phyloP scores from a whole-genome alignment of 495 filamentous ascomycete genomes.

The Talaromyces stipitatus region DNA sequence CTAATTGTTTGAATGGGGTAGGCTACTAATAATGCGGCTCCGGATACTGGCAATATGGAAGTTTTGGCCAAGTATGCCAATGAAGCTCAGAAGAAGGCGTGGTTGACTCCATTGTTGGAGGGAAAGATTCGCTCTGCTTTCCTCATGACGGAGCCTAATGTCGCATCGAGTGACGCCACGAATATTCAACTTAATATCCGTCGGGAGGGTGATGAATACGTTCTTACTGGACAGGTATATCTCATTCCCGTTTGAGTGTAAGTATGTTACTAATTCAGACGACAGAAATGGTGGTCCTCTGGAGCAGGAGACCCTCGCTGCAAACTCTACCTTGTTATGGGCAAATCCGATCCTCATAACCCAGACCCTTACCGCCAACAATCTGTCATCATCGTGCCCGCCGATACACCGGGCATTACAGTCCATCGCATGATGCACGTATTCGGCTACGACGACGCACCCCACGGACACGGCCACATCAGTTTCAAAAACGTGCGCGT shows the following conservation, averaged over 20 bases:
- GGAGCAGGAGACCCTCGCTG: conserved; percentile 88
- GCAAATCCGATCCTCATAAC: conserved; percentile 67
- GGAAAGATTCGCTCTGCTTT: conserved; percentile 85
- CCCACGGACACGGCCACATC: conserved; percentile 88
- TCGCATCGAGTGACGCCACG: conserved; percentile 79
- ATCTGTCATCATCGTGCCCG: conserved; percentile 79
- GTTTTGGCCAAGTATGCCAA: conserved; percentile 90
- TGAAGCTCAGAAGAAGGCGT: conserved; percentile 79
- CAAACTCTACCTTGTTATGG: conserved; percentile 87
- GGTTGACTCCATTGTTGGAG: conserved; percentile 76
- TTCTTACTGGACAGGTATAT: conserved; percentile 74
- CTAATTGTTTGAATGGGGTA: conserved; percentile 12
- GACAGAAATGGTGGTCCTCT: conserved; percentile 91
- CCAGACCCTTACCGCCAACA: conserved; percentile 75
- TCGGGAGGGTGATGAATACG: conserved; percentile 71
- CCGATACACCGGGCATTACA: conserved; percentile 66
- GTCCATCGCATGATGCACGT: conserved; percentile 81
- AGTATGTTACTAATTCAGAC: not conserved
- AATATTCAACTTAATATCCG: conserved; percentile 81
- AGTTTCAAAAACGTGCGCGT: conserved; percentile 80
- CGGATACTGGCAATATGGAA: conserved; percentile 95
- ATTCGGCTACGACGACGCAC: conserved; percentile 92
- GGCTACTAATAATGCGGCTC: conserved; percentile 85
- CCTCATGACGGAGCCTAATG: conserved; percentile 86
- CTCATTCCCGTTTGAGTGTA: not conserved